Evolutionary conservation across 2,329 filamentous ascomycete genomes (phyloP).

Genomic region (Didymosphaeria variabile): DNA sequence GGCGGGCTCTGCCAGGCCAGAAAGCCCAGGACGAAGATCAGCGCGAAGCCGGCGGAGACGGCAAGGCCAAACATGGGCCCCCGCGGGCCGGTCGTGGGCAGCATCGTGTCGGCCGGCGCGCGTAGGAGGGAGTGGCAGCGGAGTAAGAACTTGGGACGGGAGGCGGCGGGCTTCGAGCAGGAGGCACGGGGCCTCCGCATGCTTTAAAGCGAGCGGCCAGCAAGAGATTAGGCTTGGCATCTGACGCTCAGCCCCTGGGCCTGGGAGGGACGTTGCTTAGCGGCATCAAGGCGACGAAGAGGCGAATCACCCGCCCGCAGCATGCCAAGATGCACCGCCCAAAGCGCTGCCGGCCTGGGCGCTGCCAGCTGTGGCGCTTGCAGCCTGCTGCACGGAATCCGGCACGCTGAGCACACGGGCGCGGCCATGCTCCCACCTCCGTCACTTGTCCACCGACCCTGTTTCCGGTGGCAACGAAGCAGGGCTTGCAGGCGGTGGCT

Average conservation of each 20-base stretch:
- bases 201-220: conserved; percentile 8
- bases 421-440: too few species aligned
- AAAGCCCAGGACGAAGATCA: conserved; percentile 47
- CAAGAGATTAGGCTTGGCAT: conserved; percentile 15
- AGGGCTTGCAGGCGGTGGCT: neutral
- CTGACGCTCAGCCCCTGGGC: neutral
- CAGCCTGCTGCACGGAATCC: neutral
- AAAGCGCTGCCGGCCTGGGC: neutral
- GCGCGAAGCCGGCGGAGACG: conserved; percentile 39
- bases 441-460: too few species aligned
- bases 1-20: conserved; percentile 46
- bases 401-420: neutral
- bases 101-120: conserved; percentile 31
- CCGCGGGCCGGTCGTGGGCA: conserved; percentile 41
- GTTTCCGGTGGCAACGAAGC: neutral
- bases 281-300: too few species aligned
- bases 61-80: conserved; percentile 44
- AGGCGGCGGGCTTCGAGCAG: conserved; percentile 4
- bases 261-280: conserved; percentile 1
- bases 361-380: conserved; percentile 3
- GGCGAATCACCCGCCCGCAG: neutral
- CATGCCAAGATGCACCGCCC: neutral
- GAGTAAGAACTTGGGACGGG: neutral
- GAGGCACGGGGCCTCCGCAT: conserved; percentile 8
- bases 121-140: neutral